Percentiles rank a stretch among this genome's conserved stretches.
These are phyloP conservation scores for Aspergillus sp. DNA, from an alignment of 2,329 filamentous ascomycete species.

Conservation along the genomic window DNA sequence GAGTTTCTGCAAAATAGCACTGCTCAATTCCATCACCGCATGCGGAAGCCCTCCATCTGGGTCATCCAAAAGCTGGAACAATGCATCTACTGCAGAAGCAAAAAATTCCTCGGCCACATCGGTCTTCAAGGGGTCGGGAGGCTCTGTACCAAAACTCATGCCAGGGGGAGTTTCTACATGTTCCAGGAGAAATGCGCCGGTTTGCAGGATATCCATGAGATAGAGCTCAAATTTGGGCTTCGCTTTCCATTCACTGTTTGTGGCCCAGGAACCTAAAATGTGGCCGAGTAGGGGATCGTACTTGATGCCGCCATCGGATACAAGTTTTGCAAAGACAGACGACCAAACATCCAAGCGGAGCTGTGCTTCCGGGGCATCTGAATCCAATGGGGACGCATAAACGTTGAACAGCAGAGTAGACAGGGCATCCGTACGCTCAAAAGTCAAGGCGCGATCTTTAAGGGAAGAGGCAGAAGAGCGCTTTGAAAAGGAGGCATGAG, in stretches of 20 bases:
- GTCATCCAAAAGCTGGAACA: conserved; percentile 86
- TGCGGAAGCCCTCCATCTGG: conserved; percentile 85
- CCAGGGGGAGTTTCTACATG: conserved; percentile 75
- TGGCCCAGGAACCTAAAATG: conserved; percentile 83
- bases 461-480: conserved; percentile 52
- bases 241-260: conserved; percentile 85
- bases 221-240: conserved; percentile 90
- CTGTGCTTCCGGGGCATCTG: conserved; percentile 77
- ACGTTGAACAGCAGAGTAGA: conserved; percentile 84
- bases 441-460: conserved; percentile 81
- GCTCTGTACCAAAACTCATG: conserved; percentile 71
- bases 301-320: conserved; percentile 73
- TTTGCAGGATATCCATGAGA: conserved; percentile 90
- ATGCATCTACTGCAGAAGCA: conserved; percentile 72
- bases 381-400: conserved; percentile 82
- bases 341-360: conserved; percentile 86
- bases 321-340: conserved; percentile 78
- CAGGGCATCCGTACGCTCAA: conserved; percentile 84
- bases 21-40: conserved; percentile 79
- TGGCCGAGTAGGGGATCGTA: conserved; percentile 80
- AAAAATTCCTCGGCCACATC: conserved; percentile 87
- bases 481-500: conserved; percentile 51
- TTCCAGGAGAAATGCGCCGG: conserved; percentile 87
- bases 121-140: conserved; percentile 69
- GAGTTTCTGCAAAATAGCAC: conserved; percentile 77